Evolutionary conservation across 176 grass and related monocot species (phyloP).

Genomic region (Canna indica): DNA sequence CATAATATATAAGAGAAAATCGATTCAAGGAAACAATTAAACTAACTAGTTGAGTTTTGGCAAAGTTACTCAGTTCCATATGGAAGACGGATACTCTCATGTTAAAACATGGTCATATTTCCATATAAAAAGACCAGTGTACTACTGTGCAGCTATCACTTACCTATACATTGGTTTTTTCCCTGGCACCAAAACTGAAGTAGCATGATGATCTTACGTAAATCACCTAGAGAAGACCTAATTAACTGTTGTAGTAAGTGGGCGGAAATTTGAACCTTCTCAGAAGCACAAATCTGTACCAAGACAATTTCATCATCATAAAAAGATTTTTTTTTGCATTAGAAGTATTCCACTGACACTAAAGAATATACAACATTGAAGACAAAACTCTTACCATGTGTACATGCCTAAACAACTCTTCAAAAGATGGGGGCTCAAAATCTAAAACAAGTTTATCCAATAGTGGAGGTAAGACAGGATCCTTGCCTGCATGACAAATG

Average conservation of each 20-base stretch:
- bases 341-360: not conserved
- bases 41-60: not conserved
- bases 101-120: not conserved
- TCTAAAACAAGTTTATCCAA: conserved; percentile 63
- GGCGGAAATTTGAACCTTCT: conserved; percentile 42
- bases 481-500: conserved; percentile 44
- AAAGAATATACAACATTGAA: not conserved
- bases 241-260: conserved; percentile 48
- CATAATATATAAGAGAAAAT: not conserved
- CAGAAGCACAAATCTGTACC: conserved; percentile 68
- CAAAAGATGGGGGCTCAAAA: conserved; percentile 61
- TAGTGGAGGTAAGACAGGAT: conserved; percentile 60
- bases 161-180: conserved; percentile 35
- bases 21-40: not conserved
- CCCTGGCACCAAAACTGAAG: conserved; percentile 97
- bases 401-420: conserved; percentile 68
- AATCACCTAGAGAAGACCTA: conserved; percentile 59
- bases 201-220: conserved; percentile 65
- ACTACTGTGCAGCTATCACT: not conserved
- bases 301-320: conserved; percentile 24
- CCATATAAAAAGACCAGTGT: not conserved
- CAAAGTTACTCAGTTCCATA: not conserved
- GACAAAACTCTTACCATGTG: conserved; percentile 43
- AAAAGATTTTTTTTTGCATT: conserved; percentile 9
- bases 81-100: not conserved